Base-by-base conservation (phyloP, 306 rosid species). In the Pachyrhizus erosus region DNA sequence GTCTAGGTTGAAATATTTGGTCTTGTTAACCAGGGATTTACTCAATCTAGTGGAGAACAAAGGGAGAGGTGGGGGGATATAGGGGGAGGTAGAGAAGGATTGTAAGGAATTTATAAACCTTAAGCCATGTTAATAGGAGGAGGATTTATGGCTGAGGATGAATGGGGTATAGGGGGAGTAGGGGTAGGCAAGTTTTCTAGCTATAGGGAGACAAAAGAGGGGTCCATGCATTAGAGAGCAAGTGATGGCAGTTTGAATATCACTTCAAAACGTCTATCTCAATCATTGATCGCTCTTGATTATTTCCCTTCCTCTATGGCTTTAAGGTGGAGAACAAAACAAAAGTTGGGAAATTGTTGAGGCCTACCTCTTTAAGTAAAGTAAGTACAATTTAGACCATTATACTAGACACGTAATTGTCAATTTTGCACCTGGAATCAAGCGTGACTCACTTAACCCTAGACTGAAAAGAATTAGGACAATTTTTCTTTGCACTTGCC, bases 131-230 rank as follows among this genome's bases (percentile, higher is more conserved):
- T 20, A 23, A 55, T 55, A 60, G 39, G 42, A n/a, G 26, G 2
- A n/a, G 17, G 45, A 69, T 58, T 72, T 84, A 75, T 72, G 84
- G 73, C 21, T 84, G 66, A 57, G 85, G 52, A 49, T 69, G 46
- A 27, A 58, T 58, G 14, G 62, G 45, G 52, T 46, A 76, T 48
- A 57, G 74, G 18, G 45, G 5, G 2, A 0, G 20, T 71, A 77
- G 71, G 58, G 81, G 82, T 81, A 27, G 73, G 82, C 70, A 69
- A 58, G 52, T 60, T 75, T 69, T 9, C 0, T 73, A 46, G 75
- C 27, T 31, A 81, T 81, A 64, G 88, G 88, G 86, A 81, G 88
- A 85, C 88, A 85, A 85, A 76, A 52, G 88, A 77, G 88, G 88
- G 88, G 83, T 45, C 88, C 88, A 81, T 81, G 83, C 88, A 85